Percentiles rank a stretch among this genome's conserved stretches.
These are phyloP conservation scores for Pseudozyma hubeiensis DNA, from an alignment of 1,284 basidiomycete species.

Conservation along the genomic window DNA sequence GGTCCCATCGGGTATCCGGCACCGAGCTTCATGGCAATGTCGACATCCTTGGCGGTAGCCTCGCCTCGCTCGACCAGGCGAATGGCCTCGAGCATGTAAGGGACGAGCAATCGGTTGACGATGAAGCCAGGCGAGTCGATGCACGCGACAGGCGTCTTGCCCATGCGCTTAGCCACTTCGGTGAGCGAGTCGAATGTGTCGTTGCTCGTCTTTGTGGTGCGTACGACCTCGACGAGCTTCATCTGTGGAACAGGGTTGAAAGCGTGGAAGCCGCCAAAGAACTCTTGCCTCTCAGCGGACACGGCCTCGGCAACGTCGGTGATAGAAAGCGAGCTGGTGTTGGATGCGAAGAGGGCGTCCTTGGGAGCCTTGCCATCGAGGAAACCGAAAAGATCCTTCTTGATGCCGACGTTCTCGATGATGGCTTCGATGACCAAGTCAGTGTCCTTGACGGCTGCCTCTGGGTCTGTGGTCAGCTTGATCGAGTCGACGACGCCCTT, in stretches of 20 bases:
- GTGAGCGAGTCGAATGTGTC: conserved; percentile 71
- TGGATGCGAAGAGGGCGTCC: conserved; percentile 73
- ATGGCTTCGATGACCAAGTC: conserved; percentile 75
- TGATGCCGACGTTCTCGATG: conserved; percentile 74
- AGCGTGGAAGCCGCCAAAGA: conserved; percentile 72
- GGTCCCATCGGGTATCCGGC: conserved; percentile 73
- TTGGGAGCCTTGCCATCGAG: conserved; percentile 72
- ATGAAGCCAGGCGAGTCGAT: conserved; percentile 72
- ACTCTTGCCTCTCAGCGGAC: conserved; percentile 49
- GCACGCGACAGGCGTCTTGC: conserved; percentile 73
- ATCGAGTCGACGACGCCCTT: conserved; percentile 71
- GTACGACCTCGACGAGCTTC: conserved; percentile 74
- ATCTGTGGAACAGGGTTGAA: conserved; percentile 72
- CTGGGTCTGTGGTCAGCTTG: conserved; percentile 72
- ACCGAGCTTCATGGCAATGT: conserved; percentile 75
- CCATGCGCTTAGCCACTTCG: conserved; percentile 72
- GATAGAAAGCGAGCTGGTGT: conserved; percentile 73
- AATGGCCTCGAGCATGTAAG: conserved; percentile 74
- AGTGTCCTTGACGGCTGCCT: conserved; percentile 71
- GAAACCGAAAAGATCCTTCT: conserved; percentile 73
- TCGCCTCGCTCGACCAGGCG: conserved; percentile 74
- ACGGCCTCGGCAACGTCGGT: conserved; percentile 71
- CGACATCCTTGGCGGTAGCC: conserved; percentile 73
- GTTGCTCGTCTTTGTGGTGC: conserved; percentile 71
- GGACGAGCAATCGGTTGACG: conserved; percentile 73